Evolutionary conservation across 306 rosid species (phyloP).

Genomic region (Malus fusca): DNA sequence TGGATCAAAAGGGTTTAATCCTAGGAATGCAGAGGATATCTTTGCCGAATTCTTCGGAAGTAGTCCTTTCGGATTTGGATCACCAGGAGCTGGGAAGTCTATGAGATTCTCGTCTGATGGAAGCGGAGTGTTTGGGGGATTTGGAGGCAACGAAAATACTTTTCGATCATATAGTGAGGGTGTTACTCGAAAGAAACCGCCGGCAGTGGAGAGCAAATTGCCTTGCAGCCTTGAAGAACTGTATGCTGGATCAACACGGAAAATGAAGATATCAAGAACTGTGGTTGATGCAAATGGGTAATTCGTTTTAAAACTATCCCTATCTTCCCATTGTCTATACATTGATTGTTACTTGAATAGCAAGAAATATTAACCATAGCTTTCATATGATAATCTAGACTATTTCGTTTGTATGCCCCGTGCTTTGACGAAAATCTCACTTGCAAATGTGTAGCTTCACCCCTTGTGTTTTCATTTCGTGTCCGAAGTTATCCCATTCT

Average conservation of each 20-base stretch:
- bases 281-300: conserved; percentile 55
- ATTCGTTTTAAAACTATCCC: conserved; percentile 2
- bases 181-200: conserved; percentile 59
- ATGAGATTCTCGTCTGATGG: conserved; percentile 61
- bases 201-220: conserved; percentile 75
- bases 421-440: no score
- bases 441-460: neutral
- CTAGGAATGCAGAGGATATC: conserved; percentile 89
- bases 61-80: conserved; percentile 83
- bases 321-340: neutral
- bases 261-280: conserved; percentile 93
- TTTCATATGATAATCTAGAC: no score
- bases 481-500: no score
- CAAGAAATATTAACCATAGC: no score
- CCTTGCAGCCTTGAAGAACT: conserved; percentile 79
- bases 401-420: no score
- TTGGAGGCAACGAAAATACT: conserved; percentile 39
- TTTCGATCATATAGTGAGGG: conserved; percentile 50
- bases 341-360: neutral
- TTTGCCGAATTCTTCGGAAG: conserved; percentile 95
- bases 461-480: no score
- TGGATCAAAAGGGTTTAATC: conserved; percentile 61
- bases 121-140: conserved; percentile 56
- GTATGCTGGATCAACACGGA: conserved; percentile 86
- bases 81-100: conserved; percentile 67